These are phyloP conservation scores for Nyctanthes arbortristis DNA, from an alignment of 257 asterid genomes.

Conservation along the genomic window DNA sequence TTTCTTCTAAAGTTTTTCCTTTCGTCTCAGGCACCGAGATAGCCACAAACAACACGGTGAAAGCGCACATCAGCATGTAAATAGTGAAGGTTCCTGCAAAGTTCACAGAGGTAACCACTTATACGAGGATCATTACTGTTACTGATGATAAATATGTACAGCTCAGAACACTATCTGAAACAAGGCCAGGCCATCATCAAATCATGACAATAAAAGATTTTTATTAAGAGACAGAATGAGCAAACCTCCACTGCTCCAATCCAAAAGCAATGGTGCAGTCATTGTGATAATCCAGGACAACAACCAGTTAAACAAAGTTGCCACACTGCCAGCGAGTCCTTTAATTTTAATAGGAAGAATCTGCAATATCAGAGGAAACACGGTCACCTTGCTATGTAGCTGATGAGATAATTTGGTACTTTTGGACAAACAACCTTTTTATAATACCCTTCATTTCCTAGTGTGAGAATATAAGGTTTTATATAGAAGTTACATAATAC, in stretches of 20 bases:
- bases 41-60: slow-evolving; percentile 51
- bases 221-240: slow-evolving; percentile 4
- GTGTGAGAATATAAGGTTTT: too few relatives aligned
- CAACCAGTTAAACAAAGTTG: slow-evolving; percentile 57
- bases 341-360: slow-evolving; percentile 71
- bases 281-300: slow-evolving; percentile 49
- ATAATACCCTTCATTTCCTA: too few relatives aligned
- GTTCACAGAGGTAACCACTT: neutral
- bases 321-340: slow-evolving; percentile 65
- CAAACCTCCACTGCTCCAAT: slow-evolving; percentile 73
- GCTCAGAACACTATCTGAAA: neutral
- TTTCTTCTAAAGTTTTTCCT: slow-evolving; percentile 76
- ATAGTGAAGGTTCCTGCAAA: slow-evolving; percentile 50
- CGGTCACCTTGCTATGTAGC: neutral
- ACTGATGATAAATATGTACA: neutral
- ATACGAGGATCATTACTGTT: neutral
- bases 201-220: too few relatives aligned
- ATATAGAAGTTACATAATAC: too few relatives aligned
- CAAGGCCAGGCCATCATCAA: neutral
- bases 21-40: slow-evolving; percentile 86
- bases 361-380: slow-evolving; percentile 33
- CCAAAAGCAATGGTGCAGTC: slow-evolving; percentile 60
- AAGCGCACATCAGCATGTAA: slow-evolving; percentile 39
- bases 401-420: too few relatives aligned
- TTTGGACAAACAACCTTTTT: neutral